A percentile compares a stretch with the other conserved stretches of the same genome.
Evolutionary conservation across 164 flowering plant genomes (phyloP).

Genomic region (Warburgia ugandensis): DNA sequence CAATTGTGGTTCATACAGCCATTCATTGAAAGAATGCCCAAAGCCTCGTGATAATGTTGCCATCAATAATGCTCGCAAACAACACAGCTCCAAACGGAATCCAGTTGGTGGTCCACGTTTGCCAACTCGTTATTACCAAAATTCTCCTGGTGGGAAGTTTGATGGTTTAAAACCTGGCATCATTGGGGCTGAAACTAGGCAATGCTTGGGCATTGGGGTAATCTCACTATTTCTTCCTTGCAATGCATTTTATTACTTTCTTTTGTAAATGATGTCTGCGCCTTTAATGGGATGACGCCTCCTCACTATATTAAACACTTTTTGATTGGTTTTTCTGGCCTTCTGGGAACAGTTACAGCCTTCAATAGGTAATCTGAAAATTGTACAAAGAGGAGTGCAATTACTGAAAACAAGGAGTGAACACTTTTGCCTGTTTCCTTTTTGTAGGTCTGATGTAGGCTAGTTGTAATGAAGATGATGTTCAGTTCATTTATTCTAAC

Average conservation of each 20-base stretch:
- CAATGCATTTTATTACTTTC: neutral
- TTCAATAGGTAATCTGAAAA: too few species aligned
- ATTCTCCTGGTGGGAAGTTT: conserved; percentile 77
- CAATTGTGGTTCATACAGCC: conserved; percentile 88
- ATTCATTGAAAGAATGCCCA: conserved; percentile 85
- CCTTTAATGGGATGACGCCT: neutral
- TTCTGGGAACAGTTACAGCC: too few species aligned
- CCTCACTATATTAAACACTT: too few species aligned
- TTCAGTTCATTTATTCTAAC: too few species aligned
- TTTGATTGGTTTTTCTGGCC: too few species aligned
- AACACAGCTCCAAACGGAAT: conserved; percentile 50
- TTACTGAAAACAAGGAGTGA: too few species aligned
- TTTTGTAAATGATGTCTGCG: neutral
- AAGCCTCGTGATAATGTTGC: conserved; percentile 87
- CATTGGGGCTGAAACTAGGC: conserved; percentile 68
- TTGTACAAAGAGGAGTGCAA: too few species aligned
- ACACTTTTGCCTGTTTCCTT: too few species aligned
- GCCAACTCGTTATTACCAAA: conserved; percentile 71
- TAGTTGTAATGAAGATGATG: too few species aligned
- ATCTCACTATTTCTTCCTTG: conserved; percentile 8
- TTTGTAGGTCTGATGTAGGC: too few species aligned
- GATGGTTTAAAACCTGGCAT: conserved; percentile 80
- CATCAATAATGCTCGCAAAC: conserved; percentile 76
- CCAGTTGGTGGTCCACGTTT: conserved; percentile 42
- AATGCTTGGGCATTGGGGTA: conserved; percentile 84